Conservation (phyloP, 1,284 basidiomycete genomes). For the Rugosomyces carneus region DNA sequence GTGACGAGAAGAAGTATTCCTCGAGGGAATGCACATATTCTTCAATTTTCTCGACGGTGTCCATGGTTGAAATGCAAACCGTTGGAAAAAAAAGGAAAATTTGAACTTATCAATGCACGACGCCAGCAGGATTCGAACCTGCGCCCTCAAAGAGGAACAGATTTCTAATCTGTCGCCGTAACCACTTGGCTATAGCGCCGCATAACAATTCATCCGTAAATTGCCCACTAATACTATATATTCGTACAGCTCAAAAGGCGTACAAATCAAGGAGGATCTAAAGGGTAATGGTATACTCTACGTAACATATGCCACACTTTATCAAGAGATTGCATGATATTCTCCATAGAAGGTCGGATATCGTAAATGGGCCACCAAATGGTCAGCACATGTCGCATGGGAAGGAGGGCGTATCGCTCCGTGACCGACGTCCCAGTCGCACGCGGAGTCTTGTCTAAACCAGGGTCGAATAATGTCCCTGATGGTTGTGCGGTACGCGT, state of each 20-base stretch:
- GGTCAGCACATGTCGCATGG: slow-evolving; percentile 18
- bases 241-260: neutral
- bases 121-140: slow-evolving; percentile 21
- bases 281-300: slow-evolving; percentile 51
- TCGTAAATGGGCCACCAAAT: slow-evolving; percentile 23
- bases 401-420: slow-evolving; percentile 18
- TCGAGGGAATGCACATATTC: slow-evolving; percentile 66
- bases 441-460: neutral
- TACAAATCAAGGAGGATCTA: slow-evolving; percentile 40
- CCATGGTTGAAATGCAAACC: slow-evolving; percentile 20
- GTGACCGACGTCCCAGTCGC: neutral
- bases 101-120: slow-evolving; percentile 18
- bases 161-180: slow-evolving; percentile 39
- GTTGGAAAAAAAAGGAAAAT: slow-evolving; percentile 37
- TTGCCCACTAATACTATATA: neutral
- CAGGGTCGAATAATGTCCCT: neutral
- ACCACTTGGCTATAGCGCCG: slow-evolving; percentile 37
- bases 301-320: slow-evolving; percentile 43
- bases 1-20: slow-evolving; percentile 51
- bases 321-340: slow-evolving; percentile 30
- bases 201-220: neutral
- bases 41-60: slow-evolving; percentile 60
- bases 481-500: neutral
- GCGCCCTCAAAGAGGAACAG: slow-evolving; percentile 23
- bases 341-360: slow-evolving; percentile 18